These are phyloP conservation scores for Piedraia hortae DNA, from an alignment of 2,329 filamentous ascomycete species.

Conservation along the genomic window DNA sequence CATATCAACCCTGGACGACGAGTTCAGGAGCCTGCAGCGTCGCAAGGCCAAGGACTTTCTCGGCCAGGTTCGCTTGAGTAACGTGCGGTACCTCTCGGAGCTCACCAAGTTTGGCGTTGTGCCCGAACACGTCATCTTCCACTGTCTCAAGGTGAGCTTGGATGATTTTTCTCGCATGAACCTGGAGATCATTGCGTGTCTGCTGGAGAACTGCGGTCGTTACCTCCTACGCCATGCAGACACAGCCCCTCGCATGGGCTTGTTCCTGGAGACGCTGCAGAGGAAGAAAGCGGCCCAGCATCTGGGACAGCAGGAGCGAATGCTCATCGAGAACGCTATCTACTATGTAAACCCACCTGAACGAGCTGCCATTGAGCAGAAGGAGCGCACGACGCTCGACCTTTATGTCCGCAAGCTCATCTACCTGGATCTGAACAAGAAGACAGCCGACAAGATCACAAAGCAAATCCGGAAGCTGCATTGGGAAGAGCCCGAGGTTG, in stretches of 20 bases:
- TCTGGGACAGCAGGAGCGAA: slow-evolving; percentile 80
- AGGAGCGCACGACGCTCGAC: slow-evolving; percentile 80
- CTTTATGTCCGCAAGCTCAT: slow-evolving; percentile 79
- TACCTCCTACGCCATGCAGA: slow-evolving; percentile 82
- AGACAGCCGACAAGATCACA: slow-evolving; percentile 75
- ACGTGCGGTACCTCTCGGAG: slow-evolving; percentile 92
- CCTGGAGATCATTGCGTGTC: slow-evolving; percentile 89
- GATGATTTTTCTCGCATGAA: slow-evolving; percentile 98
- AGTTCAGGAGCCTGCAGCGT: slow-evolving; percentile 85
- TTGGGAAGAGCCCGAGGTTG: slow-evolving; percentile 82
- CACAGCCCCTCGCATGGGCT: slow-evolving; percentile 74
- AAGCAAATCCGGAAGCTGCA: slow-evolving; percentile 88
- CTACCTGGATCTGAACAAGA: slow-evolving; percentile 80
- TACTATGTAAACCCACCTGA: slow-evolving; percentile 95
- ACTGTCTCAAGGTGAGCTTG: slow-evolving; percentile 88
- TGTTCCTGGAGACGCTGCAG: slow-evolving; percentile 80
- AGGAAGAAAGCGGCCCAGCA: slow-evolving; percentile 91
- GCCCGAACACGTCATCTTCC: slow-evolving; percentile 94
- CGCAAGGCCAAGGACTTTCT: slow-evolving; percentile 96
- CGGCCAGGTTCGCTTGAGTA: slow-evolving; percentile 73
- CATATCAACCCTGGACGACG: slow-evolving; percentile 77
- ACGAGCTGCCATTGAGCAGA: slow-evolving; percentile 80
- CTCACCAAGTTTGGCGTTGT: slow-evolving; percentile 95
- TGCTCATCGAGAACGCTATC: slow-evolving; percentile 93
- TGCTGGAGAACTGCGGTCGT: slow-evolving; percentile 85